Evolutionary conservation across 495 filamentous ascomycete species (phyloP).

Genomic region (Penicillium crystallinum): DNA sequence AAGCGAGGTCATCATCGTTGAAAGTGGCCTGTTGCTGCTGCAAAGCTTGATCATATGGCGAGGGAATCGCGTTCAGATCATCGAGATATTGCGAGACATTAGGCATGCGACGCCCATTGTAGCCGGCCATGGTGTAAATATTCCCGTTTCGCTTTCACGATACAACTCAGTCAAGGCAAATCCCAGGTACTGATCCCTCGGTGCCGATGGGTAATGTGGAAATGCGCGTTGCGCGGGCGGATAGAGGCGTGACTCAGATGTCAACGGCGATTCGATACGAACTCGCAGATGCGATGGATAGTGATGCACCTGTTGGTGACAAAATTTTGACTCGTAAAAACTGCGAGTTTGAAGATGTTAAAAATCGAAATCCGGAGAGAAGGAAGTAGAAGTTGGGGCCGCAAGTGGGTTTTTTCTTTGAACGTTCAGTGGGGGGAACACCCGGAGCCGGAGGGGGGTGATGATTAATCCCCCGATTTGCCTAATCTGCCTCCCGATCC

Average conservation of each 20-base stretch:
- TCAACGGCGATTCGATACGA: constrained; percentile 20
- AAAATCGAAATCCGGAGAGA: constrained; percentile 5
- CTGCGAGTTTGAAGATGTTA: not conserved
- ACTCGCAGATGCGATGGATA: not conserved
- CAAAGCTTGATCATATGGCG: constrained; percentile 58
- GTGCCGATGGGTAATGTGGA: constrained; percentile 1
- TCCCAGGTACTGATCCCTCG: not conserved
- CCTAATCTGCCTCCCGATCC: not conserved
- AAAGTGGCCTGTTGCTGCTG: constrained; percentile 52
- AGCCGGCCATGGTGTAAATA: constrained; percentile 54
- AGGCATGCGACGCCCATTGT: constrained; percentile 64
- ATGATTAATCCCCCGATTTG: constrained; percentile 20
- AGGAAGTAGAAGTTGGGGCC: constrained; percentile 4
- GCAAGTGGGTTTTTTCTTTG: constrained; percentile 14
- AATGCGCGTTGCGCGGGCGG: constrained; percentile 7
- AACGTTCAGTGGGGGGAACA: constrained; percentile 9
- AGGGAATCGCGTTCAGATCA: constrained; percentile 73
- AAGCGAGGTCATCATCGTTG: constrained; percentile 70
- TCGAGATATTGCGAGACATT: constrained; percentile 87
- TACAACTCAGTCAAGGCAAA: not conserved
- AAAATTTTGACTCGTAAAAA: not conserved
- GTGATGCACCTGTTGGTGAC: not conserved
- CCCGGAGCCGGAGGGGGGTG: constrained; percentile 9
- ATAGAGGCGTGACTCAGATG: constrained; percentile 13
- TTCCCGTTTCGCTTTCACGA: not conserved